Base-by-base conservation (phyloP, 1,284 basidiomycete genomes). In the Ganoderma sinense region DNA sequence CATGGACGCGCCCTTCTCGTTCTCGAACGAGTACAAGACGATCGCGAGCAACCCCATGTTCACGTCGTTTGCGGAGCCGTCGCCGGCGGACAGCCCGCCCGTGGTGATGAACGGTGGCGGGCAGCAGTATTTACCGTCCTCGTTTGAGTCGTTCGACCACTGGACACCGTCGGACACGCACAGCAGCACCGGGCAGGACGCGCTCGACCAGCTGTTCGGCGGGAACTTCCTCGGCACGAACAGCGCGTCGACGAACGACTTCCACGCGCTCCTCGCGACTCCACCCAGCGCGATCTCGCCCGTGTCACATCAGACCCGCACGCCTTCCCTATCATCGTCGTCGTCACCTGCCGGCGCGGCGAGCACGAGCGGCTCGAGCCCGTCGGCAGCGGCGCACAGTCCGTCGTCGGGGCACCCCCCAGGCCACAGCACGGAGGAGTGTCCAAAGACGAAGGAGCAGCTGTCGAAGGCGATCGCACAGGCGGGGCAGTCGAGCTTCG, bases 31-130 rank as follows among this genome's bases (percentile, higher is more conserved):
- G 4, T 93, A 89, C 78, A 93, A 90, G 69, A 93, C 91, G 4
- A 91, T 95, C 69, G 91, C 92, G 62, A 91, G 85, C 79, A 94
- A 94, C 73, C 92, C 93, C 1, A 85, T 89, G 79, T 94, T 91
- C 83, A 93, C 92, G 84, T 93, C 93, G n/a, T 91, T 91, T 76
- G 87, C 89, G 13, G 91, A 93, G 62, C 84, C 86, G 1, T 88
- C 89, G 75, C 73, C 82, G 79, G 39, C 74, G 78, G 55, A 80
- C 81, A 60, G 75, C 64, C 75, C 71, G 29, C 64, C 71, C 20
- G 55, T 66, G 29, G 67, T 73, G 23, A 67, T 72, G 66, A 78
- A 77, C 67, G 45, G 53, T 65, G 40, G 53, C 66, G 40, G 33
- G 23, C 70, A 73, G 23, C 71, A 69, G 6, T 70, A 70, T 41